Conservation (phyloP, 768 basidiomycete genomes). For the Tricholoma sp. region DNA sequence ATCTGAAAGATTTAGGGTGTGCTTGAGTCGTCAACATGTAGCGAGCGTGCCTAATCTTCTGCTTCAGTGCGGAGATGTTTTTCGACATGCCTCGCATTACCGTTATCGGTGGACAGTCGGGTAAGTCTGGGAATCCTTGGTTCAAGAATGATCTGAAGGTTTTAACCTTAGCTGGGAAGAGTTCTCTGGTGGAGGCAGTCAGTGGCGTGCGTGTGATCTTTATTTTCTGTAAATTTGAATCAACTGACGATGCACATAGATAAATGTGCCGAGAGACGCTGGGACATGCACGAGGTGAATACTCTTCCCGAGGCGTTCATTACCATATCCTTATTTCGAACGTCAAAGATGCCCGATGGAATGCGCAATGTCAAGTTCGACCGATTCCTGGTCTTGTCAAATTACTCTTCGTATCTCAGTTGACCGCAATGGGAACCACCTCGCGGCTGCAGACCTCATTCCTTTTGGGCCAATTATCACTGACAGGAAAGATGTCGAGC, state of each 20-base stretch:
- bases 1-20: slow-evolving; percentile 36
- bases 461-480: slow-evolving; percentile 39
- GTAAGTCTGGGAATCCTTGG: too few relatives aligned
- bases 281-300: slow-evolving; percentile 53
- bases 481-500: slow-evolving; percentile 41
- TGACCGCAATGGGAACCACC: slow-evolving; percentile 17
- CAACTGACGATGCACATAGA: slow-evolving; percentile 27
- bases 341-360: slow-evolving; percentile 46
- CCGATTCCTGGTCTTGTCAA: slow-evolving; percentile 36
- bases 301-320: not conserved
- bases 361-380: slow-evolving; percentile 39
- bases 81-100: slow-evolving; percentile 46
- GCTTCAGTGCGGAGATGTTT: slow-evolving; percentile 28
- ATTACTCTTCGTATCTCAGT: slow-evolving; percentile 33
- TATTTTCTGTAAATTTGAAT: not conserved
- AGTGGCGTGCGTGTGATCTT: slow-evolving; percentile 38
- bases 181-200: slow-evolving; percentile 54
- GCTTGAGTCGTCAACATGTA: not conserved
- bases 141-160: too few relatives aligned
- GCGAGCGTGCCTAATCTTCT: not conserved
- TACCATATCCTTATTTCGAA: not conserved
- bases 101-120: slow-evolving; percentile 38
- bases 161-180: slow-evolving; percentile 44
- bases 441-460: slow-evolving; percentile 9
- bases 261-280: slow-evolving; percentile 55